Percentiles rank a stretch among this genome's conserved stretches.
These are phyloP conservation scores for Backusella mclennaniae DNA, from an alignment of 192 early-diverging fungal genomes.

Conservation along the genomic window DNA sequence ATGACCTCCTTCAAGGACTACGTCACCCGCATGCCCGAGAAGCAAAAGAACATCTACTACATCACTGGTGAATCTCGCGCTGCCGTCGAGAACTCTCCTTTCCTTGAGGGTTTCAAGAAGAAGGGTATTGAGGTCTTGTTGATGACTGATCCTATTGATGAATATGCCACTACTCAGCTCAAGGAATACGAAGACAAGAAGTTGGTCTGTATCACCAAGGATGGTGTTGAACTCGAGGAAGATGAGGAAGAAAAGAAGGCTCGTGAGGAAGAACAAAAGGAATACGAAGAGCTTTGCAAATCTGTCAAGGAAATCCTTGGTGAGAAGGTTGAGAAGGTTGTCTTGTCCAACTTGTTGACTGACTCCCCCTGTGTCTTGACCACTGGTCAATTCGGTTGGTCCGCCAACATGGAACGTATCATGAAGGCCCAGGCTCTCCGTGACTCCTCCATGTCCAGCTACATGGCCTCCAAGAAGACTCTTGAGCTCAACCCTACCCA, in stretches of 20 bases:
- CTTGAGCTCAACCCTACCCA: slow-evolving; percentile 97
- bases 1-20: slow-evolving; percentile 99
- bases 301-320: slow-evolving; percentile 98
- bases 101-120: slow-evolving; percentile 99
- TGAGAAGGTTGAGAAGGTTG: slow-evolving; percentile 92
- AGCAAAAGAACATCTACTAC: slow-evolving; percentile 99
- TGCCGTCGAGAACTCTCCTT: slow-evolving; percentile 95
- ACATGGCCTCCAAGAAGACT: slow-evolving; percentile 99
- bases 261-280: slow-evolving; percentile 91
- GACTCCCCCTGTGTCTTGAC: slow-evolving; percentile 98
- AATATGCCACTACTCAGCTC: slow-evolving; percentile 97
- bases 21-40: slow-evolving; percentile 99
- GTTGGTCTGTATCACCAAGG: slow-evolving; percentile 97
- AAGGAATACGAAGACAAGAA: slow-evolving; percentile 99
- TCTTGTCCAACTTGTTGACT: slow-evolving; percentile 91
- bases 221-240: slow-evolving; percentile 98
- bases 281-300: slow-evolving; percentile 86
- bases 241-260: slow-evolving; percentile 97
- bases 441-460: slow-evolving; percentile 97
- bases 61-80: slow-evolving; percentile 95
- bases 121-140: slow-evolving; percentile 98
- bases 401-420: slow-evolving; percentile 99
- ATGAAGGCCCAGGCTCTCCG: slow-evolving; percentile 99
- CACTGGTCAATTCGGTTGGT: slow-evolving; percentile 99
- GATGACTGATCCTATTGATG: slow-evolving; percentile 99